Evolutionary conservation across 176 grass and related monocot genomes (phyloP).

Genomic region (Oryza punctata): DNA sequence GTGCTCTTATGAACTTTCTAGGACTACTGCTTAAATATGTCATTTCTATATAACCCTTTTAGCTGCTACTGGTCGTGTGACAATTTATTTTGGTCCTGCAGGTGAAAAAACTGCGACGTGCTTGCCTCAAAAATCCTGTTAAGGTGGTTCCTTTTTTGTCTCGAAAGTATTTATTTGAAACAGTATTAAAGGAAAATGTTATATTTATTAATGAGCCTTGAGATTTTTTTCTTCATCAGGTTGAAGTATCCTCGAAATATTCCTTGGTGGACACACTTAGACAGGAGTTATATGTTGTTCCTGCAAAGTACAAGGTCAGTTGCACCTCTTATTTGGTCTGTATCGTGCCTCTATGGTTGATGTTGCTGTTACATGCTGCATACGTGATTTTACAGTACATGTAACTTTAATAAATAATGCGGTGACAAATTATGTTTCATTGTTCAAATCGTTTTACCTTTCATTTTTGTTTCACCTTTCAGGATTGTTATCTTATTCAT

Average conservation of each 20-base stretch:
- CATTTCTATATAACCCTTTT: not conserved
- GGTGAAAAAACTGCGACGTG: slow-evolving; percentile 90
- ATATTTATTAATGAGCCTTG: slow-evolving; percentile 16
- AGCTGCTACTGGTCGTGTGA: not conserved
- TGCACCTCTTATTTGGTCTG: slow-evolving; percentile 15
- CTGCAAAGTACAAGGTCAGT: slow-evolving; percentile 75
- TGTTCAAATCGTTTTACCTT: not conserved
- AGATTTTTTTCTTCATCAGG: slow-evolving; percentile 42
- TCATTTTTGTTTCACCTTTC: slow-evolving; percentile 4
- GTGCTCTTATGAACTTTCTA: not conserved
- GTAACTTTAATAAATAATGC: not conserved
- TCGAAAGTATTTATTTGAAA: slow-evolving; percentile 13
- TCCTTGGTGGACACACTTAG: slow-evolving; percentile 89
- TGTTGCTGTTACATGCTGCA: not conserved
- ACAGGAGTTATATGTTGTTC: slow-evolving; percentile 71
- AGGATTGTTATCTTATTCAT: slow-evolving; percentile 96
- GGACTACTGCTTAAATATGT: not conserved
- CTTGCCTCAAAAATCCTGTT: slow-evolving; percentile 89
- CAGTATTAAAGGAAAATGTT: not conserved
- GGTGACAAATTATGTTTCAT: no score
- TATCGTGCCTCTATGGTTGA: not conserved
- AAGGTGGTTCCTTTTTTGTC: slow-evolving; percentile 60
- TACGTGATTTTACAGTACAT: not conserved
- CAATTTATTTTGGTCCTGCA: slow-evolving; percentile 29
- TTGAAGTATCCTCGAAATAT: slow-evolving; percentile 79